Conservation (phyloP, 1,284 basidiomycete genomes). For the Golubevia pallescens region DNA sequence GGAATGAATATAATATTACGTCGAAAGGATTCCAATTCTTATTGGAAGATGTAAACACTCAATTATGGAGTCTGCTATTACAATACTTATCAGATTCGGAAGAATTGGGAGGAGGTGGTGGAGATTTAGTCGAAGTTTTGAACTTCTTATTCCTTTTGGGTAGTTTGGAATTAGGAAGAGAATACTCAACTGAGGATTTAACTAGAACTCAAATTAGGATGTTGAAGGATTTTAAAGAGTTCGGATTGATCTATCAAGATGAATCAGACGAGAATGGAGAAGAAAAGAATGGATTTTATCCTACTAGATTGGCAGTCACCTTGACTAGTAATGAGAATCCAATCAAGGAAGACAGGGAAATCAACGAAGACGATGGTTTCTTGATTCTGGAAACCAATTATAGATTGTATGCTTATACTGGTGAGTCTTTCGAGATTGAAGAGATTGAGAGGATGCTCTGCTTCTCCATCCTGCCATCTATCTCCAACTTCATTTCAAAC, state of each 20-base stretch:
- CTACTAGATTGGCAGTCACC: conserved; percentile 94
- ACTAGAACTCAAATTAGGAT: conserved; percentile 82
- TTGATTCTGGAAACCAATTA: conserved; percentile 98
- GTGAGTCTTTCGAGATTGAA: conserved; percentile 68
- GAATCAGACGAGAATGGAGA: conserved; percentile 63
- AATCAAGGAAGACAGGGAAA: conserved; percentile 64
- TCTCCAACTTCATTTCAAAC: conserved; percentile 1
- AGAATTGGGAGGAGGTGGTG: no score
- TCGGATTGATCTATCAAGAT: conserved; percentile 81
- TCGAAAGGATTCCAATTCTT: conserved; percentile 96
- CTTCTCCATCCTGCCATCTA: neutral
- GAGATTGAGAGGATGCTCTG: neutral
- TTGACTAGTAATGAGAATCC: conserved; percentile 79
- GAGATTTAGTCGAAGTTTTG: conserved; percentile 90
- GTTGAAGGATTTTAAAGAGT: conserved; percentile 89
- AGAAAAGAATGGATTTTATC: conserved; percentile 81
- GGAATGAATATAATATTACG: conserved; percentile 71
- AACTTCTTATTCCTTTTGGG: conserved; percentile 78
- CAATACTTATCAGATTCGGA: conserved; percentile 71
- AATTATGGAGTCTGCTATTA: conserved; percentile 94
- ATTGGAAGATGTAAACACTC: conserved; percentile 91
- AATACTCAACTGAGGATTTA: conserved; percentile 81
- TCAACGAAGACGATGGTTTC: conserved; percentile 70
- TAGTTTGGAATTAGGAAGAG: conserved; percentile 48
- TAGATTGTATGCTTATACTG: conserved; percentile 95